Conservation (phyloP, 208 protist species). For the Wallacemonas sp. region DNA sequence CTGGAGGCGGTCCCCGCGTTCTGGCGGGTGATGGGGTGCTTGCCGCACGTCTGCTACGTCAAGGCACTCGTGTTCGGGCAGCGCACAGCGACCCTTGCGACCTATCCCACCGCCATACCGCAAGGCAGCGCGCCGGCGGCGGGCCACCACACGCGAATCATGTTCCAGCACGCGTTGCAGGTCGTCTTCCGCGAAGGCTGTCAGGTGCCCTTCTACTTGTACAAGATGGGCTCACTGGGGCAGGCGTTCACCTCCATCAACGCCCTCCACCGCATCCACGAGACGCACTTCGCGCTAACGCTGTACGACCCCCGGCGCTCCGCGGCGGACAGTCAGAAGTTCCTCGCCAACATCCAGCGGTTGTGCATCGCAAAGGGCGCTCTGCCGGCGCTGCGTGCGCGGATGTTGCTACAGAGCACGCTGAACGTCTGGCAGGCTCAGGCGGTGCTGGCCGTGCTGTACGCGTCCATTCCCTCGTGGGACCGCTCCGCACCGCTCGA, state of each 20-base stretch:
- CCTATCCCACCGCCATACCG: conserved; percentile 12
- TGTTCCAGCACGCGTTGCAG: conserved; percentile 55
- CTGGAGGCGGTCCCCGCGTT: conserved; percentile 23
- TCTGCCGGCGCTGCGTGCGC: background rate
- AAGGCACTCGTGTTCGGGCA: conserved; percentile 19
- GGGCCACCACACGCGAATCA: conserved; percentile 5
- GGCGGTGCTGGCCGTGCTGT: conserved; percentile 60
- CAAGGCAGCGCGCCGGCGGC: background rate
- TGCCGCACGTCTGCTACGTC: conserved; percentile 66
- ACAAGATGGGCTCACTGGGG: conserved; percentile 45
- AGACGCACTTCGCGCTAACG: conserved; percentile 48
- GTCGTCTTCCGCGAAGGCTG: conserved; percentile 20
- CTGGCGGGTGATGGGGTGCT: conserved; percentile 59
- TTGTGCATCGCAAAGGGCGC: conserved; percentile 12
- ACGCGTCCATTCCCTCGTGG: conserved; percentile 45
- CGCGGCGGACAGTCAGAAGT: conserved; percentile 24
- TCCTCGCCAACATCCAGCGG: conserved; percentile 19
- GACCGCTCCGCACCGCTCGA: conserved; percentile 3
- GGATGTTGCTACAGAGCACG: conserved; percentile 29
- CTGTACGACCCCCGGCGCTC: conserved; percentile 61
- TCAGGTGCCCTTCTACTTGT: conserved; percentile 36
- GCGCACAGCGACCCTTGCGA: conserved; percentile 31
- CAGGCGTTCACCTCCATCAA: conserved; percentile 36
- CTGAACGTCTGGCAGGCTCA: conserved; percentile 71
- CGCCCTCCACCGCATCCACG: conserved; percentile 47